Base-by-base conservation (phyloP, 306 rosid genomes). In the Ormosia semicastrata region DNA sequence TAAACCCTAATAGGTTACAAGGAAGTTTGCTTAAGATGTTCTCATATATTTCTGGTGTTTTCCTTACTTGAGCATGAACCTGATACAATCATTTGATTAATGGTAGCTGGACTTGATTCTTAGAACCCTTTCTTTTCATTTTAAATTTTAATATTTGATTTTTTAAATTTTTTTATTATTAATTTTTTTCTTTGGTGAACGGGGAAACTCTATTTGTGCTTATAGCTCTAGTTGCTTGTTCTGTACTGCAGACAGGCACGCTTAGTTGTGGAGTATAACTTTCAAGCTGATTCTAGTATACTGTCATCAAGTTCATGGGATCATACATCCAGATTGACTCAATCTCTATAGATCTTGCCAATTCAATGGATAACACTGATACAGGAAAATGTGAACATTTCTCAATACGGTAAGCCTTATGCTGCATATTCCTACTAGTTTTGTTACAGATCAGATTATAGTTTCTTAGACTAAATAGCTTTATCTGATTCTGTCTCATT, bases 331-430 rank as follows among this genome's bases (percentile, higher is more conserved):
- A 77, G 80, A 85, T 87, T 66, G 86, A 86, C 49, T 87, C 91
- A 29, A 81, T 94, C 82, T 84, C 69, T 18, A 88, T 88, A 15
- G 92, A 94, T 79, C 88, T 87, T 46, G 53, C 78, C 63, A 66
- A 82, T 77, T 78, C 80, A 6, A 49, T 15, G 64, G 89, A 53
- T 33, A 85, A 81, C 82, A 70, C 53, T 44, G 67, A 83, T 89
- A 82, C 17, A 50, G 89, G 70, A 8, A 79, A 82, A 65, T 87
- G 97, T 52, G 88, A 90, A 33, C 91, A 92, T 84, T 94, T 94
- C 79, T 82, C 92, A 4, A 85, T 94, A 40, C 92, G 98, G 98
- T 94, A 89, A 86, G 92, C 33, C 57, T 73, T 80, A 10, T 44
- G 30, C 41, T 36, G 5, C 50, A 36, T 13, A 47, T 58, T 58